Evolutionary conservation across 805 yeast species (phyloP).

Genomic region (Kodamaea kakaduensis): DNA sequence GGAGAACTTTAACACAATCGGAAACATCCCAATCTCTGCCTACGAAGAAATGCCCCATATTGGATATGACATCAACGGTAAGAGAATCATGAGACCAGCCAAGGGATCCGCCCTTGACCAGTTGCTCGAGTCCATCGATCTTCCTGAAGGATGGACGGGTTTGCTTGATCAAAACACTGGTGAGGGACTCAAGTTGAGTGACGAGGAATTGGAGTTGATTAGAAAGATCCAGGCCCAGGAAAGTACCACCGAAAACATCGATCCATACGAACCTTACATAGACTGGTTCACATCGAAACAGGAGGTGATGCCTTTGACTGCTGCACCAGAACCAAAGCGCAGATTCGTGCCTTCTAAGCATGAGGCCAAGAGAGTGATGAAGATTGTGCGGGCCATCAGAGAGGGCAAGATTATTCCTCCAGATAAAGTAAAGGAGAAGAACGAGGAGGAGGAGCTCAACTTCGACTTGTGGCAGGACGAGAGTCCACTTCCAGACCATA

Average conservation of each 20-base stretch:
- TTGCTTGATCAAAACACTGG: conserved; percentile 89
- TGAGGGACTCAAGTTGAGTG: conserved; percentile 69
- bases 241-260: conserved; percentile 69
- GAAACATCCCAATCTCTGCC: conserved; percentile 87
- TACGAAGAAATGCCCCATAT: conserved; percentile 97
- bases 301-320: conserved; percentile 87
- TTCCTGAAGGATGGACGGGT: conserved; percentile 99
- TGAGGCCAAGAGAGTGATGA: conserved; percentile 95
- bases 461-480: conserved; percentile 84
- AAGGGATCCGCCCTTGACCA: conserved; percentile 92
- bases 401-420: conserved; percentile 92
- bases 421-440: conserved; percentile 47
- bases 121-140: conserved; percentile 81
- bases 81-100: conserved; percentile 98
- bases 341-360: conserved; percentile 95
- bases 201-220: conserved; percentile 86
- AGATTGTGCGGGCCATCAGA: conserved; percentile 91
- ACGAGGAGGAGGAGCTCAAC: conserved; percentile 49
- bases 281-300: conserved; percentile 91
- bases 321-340: conserved; percentile 95
- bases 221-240: conserved; percentile 81
- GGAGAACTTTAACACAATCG: conserved; percentile 79
- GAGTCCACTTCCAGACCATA: conserved; percentile 59
- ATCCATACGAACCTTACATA: conserved; percentile 90
- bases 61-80: conserved; percentile 96